Evolutionary conservation across 2,329 filamentous ascomycete genomes (phyloP).

Genomic region (Penicillium sp.): DNA sequence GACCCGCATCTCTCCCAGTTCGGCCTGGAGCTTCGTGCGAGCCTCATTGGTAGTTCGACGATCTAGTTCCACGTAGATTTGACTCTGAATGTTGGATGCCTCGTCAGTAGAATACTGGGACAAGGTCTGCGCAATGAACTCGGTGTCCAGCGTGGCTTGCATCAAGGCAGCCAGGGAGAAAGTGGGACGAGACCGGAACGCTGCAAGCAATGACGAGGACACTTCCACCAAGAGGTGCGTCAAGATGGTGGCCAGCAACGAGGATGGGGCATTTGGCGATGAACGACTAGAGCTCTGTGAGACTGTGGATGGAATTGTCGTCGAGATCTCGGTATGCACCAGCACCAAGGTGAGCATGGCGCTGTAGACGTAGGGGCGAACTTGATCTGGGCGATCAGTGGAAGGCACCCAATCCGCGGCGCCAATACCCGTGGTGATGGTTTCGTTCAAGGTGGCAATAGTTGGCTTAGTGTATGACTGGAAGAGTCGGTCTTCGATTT

Average conservation of each 20-base stretch:
- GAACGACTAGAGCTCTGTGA: slow-evolving; percentile 76
- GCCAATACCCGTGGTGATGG: slow-evolving; percentile 75
- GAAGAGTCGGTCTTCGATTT: slow-evolving; percentile 92
- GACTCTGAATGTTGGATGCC: slow-evolving; percentile 79
- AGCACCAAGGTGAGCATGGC: slow-evolving; percentile 84
- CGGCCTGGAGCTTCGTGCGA: slow-evolving; percentile 77
- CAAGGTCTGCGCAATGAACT: slow-evolving; percentile 94
- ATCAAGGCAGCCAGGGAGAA: slow-evolving; percentile 85
- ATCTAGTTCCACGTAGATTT: slow-evolving; percentile 92
- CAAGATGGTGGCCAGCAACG: slow-evolving; percentile 79
- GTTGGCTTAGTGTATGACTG: slow-evolving; percentile 86
- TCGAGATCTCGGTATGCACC: slow-evolving; percentile 87
- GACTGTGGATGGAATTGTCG: slow-evolving; percentile 71
- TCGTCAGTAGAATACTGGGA: slow-evolving; percentile 86
- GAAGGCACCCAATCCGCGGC: slow-evolving; percentile 73
- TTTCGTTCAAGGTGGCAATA: slow-evolving; percentile 69
- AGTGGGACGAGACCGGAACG: slow-evolving; percentile 70
- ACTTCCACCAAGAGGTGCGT: slow-evolving; percentile 85
- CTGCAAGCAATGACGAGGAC: slow-evolving; percentile 77
- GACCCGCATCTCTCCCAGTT: slow-evolving; percentile 86
- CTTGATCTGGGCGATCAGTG: slow-evolving; percentile 68
- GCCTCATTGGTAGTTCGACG: slow-evolving; percentile 87
- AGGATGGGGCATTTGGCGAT: slow-evolving; percentile 66
- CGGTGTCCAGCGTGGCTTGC: slow-evolving; percentile 96
- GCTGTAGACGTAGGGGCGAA: slow-evolving; percentile 87